Evolutionary conservation across 78 protist species (phyloP).

Genomic region (Protostelium mycophagum): DNA sequence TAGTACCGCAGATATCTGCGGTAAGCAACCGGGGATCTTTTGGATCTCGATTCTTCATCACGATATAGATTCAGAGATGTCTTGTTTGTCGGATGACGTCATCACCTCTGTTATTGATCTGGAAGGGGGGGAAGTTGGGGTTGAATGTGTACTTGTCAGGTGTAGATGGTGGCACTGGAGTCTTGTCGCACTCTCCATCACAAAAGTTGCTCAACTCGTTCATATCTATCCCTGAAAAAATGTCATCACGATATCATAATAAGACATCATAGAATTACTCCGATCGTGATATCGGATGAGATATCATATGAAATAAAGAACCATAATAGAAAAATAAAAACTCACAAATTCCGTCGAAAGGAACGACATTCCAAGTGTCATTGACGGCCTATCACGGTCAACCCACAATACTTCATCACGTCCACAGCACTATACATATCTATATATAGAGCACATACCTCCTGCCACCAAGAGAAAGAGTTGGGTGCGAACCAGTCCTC

Average conservation of each 20-base stretch:
- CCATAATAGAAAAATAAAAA: too few species aligned
- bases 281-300: too few species aligned
- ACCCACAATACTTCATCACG: neutral
- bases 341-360: conserved; percentile 64
- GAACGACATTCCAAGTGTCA: too few species aligned
- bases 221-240: conserved; percentile 93
- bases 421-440: neutral
- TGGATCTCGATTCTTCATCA: too few species aligned
- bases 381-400: neutral
- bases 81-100: too few species aligned
- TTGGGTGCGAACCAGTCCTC: conserved; percentile 71
- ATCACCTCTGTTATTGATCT: neutral
- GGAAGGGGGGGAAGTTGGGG: neutral
- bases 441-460: neutral
- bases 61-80: too few species aligned
- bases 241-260: too few species aligned
- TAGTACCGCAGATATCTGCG: too few species aligned
- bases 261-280: too few species aligned
- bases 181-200: conserved; percentile 35
- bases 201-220: conserved; percentile 70
- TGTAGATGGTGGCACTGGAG: neutral
- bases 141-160: neutral
- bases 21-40: too few species aligned
- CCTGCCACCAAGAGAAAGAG: conserved; percentile 46
- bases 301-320: too few species aligned